Evolutionary conservation across 176 grass and related monocot species (phyloP).

Genomic region (Lolium perenne): DNA sequence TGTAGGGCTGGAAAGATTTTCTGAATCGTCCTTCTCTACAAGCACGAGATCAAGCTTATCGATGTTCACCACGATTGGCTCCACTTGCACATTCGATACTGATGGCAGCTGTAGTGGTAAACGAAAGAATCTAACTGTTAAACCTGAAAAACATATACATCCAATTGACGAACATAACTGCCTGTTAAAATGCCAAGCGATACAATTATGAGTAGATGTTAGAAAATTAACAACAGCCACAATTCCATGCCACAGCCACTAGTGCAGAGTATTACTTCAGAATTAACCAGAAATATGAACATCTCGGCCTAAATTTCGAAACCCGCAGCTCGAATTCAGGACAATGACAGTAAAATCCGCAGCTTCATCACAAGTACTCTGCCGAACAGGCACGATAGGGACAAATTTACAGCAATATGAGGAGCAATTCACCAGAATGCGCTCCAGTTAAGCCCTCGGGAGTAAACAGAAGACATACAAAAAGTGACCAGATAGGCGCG

Average conservation of each 20-base stretch:
- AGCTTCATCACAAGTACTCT: not conserved
- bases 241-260: not conserved
- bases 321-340: not conserved
- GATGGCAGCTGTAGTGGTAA: conserved; percentile 73
- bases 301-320: not conserved
- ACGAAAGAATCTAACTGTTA: conserved; percentile 3
- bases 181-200: not conserved
- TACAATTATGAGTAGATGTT: not conserved
- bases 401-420: not conserved
- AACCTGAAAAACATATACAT: not conserved
- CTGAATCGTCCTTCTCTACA: conserved; percentile 82
- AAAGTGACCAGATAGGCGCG: too few species aligned
- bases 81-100: conserved; percentile 97
- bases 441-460: not conserved
- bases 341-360: not conserved
- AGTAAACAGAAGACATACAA: not conserved
- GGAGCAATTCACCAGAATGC: conserved; percentile 2
- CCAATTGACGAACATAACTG: not conserved
- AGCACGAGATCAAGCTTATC: conserved; percentile 93
- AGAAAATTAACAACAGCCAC: not conserved
- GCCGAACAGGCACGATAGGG: not conserved
- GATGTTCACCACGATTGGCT: conserved; percentile 88
- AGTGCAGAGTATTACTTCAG: not conserved
- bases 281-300: not conserved
- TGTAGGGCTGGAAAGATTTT: conserved; percentile 71